Evolutionary conservation across 2,329 filamentous ascomycete species (phyloP), one percentile per base, ranked within the genome.

Genomic region (Fusarium sp.): DNA sequence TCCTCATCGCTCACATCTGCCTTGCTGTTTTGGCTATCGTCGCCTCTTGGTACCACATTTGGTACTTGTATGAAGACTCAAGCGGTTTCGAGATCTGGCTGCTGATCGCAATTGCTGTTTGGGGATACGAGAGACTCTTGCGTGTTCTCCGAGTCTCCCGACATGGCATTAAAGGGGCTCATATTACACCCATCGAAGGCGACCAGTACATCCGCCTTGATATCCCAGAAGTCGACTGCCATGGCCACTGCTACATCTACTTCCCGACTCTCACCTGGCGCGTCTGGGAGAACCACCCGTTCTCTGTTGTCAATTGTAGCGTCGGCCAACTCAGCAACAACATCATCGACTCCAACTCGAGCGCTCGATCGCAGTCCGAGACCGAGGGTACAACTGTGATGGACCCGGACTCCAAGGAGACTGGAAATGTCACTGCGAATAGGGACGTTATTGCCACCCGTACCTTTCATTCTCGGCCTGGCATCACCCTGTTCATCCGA

Each of bases 41-140:
- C 1, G 86, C 83, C 2, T 82, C 81, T 40, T 87, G 82, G 78
- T 84, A 83, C 42, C 86, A 88, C 61, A 82, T 87, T 54, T 69
- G 78, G 7, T 65, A 78, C 8, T 72, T 80, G 0, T 86, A 84
- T 65, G 63, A 75, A 1, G 77, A 81, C 38, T 76, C 80, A 6
- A 86, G 83, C 77, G 86, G 86, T 0, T 85, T 88, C 63, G 86
- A 82, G 29, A 74, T 77, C 13, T 82, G 78, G 77, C 40, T 82
- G 2, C 77, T 77, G 10, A 70, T 79, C 5, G 66, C 80, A 2
- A 77, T 79, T 13, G 74, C 68, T 1, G 50, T 82, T 5, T 82
- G 80, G 81, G 76, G 67, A 1, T 78, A 78, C 18, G 81, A 82
- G 38, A 70, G 80, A n/a, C 1, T 81, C 0, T 38, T 79, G 8